phyloP scores from a whole-genome alignment of 2,329 filamentous ascomycete genomes.

The Aspergillus calidoustus region DNA sequence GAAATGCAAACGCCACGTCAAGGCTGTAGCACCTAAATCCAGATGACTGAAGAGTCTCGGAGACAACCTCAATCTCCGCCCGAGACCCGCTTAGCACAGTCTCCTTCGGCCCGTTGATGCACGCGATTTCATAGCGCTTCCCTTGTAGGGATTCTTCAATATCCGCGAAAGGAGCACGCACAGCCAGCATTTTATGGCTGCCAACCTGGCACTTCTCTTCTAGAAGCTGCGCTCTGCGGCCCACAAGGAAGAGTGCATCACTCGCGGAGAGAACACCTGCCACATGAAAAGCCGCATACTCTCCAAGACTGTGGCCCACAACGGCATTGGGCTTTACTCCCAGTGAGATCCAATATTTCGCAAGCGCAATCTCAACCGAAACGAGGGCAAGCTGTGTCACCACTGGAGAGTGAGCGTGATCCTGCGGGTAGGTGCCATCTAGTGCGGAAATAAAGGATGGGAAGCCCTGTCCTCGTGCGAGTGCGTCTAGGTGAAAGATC shows the following conservation, averaged over 20 bases:
- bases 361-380: conserved; percentile 47
- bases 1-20: conserved; percentile 66
- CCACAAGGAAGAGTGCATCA: conserved; percentile 68
- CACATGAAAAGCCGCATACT: conserved; percentile 41
- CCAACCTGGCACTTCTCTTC: conserved; percentile 67
- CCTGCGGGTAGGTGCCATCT: conserved; percentile 36
- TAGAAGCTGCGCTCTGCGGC: conserved; percentile 68
- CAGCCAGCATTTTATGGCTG: conserved; percentile 69
- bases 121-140: conserved; percentile 60
- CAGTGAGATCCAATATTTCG: conserved; percentile 33
- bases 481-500: conserved; percentile 28
- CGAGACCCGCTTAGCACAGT: conserved; percentile 71
- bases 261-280: conserved; percentile 40
- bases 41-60: conserved; percentile 53
- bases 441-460: conserved; percentile 30
- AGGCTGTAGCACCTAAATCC: conserved; percentile 66
- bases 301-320: conserved; percentile 53
- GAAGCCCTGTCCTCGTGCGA: conserved; percentile 31
- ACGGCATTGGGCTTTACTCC: conserved; percentile 53
- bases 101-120: conserved; percentile 75
- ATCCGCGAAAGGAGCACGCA: conserved; percentile 52
- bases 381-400: conserved; percentile 44
- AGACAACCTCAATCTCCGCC: conserved; percentile 62
- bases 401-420: conserved; percentile 37
- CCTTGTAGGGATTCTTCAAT: conserved; percentile 39